Evolutionary conservation across 2,329 filamentous ascomycete genomes (phyloP).

Genomic region (Phyllosticta citriasiana): DNA sequence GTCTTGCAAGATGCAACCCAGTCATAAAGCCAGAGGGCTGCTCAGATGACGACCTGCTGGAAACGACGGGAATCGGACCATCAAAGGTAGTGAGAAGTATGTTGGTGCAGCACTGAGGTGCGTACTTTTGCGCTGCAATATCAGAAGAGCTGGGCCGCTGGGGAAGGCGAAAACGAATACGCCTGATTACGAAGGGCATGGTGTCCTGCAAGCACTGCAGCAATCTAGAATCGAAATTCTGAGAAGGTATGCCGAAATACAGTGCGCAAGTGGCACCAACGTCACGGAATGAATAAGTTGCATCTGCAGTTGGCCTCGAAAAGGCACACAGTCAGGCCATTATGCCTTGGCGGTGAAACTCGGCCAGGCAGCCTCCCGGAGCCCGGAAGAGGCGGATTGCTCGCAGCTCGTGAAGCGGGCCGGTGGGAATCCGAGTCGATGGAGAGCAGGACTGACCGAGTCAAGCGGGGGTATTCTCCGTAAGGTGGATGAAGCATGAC

Average conservation of each 20-base stretch:
- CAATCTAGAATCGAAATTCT: neutral
- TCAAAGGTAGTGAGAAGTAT: neutral
- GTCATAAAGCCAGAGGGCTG: conserved; percentile 27
- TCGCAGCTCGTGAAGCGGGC: neutral
- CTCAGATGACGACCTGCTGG: neutral
- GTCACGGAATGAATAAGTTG: neutral
- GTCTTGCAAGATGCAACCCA: conserved; percentile 29
- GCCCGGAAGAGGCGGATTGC: neutral
- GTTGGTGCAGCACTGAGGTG: neutral
- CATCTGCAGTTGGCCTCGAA: neutral
- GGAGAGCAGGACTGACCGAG: neutral
- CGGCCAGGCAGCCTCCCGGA: neutral
- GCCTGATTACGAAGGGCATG: neutral
- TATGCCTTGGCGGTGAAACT: neutral
- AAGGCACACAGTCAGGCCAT: neutral
- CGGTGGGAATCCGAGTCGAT: neutral
- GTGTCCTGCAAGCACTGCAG: neutral
- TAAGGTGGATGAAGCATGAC: neutral
- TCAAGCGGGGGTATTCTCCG: neutral
- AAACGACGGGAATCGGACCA: neutral
- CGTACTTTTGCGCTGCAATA: neutral
- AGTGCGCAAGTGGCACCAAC: neutral
- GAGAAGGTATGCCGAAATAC: neutral
- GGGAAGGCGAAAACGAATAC: neutral
- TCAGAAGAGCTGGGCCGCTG: neutral